Conservation (phyloP, 345 rosid species). For the Citrus sp. region DNA sequence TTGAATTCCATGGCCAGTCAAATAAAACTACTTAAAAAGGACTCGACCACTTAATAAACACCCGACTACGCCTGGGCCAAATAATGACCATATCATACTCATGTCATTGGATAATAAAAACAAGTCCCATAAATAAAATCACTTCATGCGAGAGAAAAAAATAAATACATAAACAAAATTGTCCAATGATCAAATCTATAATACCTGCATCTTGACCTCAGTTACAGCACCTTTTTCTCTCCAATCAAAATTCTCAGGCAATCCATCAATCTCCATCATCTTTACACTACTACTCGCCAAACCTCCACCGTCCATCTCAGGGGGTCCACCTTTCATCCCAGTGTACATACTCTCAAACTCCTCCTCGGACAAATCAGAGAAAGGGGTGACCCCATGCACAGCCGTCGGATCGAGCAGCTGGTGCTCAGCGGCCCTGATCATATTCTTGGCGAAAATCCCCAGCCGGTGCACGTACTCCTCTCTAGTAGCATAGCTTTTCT, state of each 20-base stretch:
- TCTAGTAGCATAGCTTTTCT: conserved; percentile 49
- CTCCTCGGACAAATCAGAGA: conserved; percentile 75
- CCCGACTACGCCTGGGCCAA: no score
- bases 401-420: conserved; percentile 77
- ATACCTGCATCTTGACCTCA: conserved; percentile 79
- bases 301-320: not conserved
- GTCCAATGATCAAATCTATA: not conserved
- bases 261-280: conserved; percentile 34
- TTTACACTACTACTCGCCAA: not conserved
- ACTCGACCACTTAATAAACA: no score
- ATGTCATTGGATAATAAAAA: no score
- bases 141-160: not conserved
- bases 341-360: conserved; percentile 66
- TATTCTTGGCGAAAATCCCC: conserved; percentile 61
- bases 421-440: conserved; percentile 70
- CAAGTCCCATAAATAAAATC: no score
- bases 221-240: conserved; percentile 87
- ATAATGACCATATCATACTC: no score
- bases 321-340: conserved; percentile 38
- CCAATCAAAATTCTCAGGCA: conserved; percentile 85
- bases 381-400: conserved; percentile 69
- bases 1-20: fast-evolving
- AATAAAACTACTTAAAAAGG: no score
- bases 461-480: conserved; percentile 77
- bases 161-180: no score